These are phyloP conservation scores for Peronospora belbahrii DNA, from an alignment of 352 stramenopile genomes.

Conservation along the genomic window DNA sequence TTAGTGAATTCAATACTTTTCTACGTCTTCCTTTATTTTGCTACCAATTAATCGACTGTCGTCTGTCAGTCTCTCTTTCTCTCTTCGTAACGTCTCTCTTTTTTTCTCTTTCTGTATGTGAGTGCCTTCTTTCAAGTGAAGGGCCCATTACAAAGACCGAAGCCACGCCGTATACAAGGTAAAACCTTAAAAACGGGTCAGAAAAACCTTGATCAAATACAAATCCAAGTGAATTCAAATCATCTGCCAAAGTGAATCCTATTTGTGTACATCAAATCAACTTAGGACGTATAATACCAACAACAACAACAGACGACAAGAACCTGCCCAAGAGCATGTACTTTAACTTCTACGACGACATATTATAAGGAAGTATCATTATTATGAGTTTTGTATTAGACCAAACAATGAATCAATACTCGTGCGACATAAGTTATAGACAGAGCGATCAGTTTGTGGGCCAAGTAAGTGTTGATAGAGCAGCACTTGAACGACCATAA, in stretches of 20 bases:
- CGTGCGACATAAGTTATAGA: too few species aligned
- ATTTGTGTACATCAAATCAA: constrained; percentile 12
- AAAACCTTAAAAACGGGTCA: constrained; percentile 16
- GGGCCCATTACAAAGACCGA: constrained; percentile 2
- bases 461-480: too few species aligned
- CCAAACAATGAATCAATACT: too few species aligned
- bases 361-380: constrained; percentile 8
- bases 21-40: neutral
- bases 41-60: too few species aligned
- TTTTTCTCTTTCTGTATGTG: constrained; percentile 6
- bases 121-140: constrained; percentile 27
- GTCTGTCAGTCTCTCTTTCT: neutral
- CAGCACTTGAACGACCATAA: too few species aligned
- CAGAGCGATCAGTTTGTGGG: too few species aligned
- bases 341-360: constrained; percentile 9
- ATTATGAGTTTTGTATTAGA: too few species aligned
- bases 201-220: constrained; percentile 20
- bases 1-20: neutral
- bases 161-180: neutral
- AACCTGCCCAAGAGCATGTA: constrained; percentile 11
- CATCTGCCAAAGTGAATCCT: constrained; percentile 5
- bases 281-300: too few species aligned
- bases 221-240: constrained; percentile 12
- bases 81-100: too few species aligned
- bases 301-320: constrained; percentile 10